Evolutionary conservation across 352 stramenopile genomes (phyloP), one percentile per base, ranked within the genome.

Genomic region (Phytophthora rubi): DNA sequence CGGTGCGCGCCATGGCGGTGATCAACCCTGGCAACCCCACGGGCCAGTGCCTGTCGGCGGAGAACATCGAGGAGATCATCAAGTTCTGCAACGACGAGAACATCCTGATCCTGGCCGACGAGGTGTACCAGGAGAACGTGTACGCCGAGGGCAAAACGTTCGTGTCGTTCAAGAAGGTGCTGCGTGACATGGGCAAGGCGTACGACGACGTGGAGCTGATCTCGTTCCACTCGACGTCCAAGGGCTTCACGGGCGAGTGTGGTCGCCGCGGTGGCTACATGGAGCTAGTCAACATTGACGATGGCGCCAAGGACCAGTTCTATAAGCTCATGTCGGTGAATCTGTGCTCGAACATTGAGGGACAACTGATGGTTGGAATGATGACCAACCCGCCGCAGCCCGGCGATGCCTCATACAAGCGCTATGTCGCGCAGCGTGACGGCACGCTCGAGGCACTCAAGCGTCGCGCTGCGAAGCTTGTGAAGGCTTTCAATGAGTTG

Each of bases 1-100:
- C 89, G 12, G 91, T 98, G 35, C 92, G 97, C 57, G 93, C 86
- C 3, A 83, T 99, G 23, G 97, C 98, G n/a, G 84, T 99, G 21
- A 99, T 99, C 84, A 99, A 99, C 85, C 98, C 98, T 28, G 98
- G 98, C 62, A 99, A 99, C 83, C 98, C 98, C 1, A 99, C 98
- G 15, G 98, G 69, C 77, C 97, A 94, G 86, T 99, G 67, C 62
- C 68, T 94, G 32, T 83, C 86, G 68, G 61, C 71, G 13, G 77
- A 97, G 53, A 96, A 98, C 72, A 96, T 99, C 53, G 77, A 96
- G 56, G 93, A 98, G 67, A 98, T 99, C 68, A 94, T 99, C 55
- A 75, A 89, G 54, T 99, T 99, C 65, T 99, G 97, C 80, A 85
- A 93, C 62, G 76, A 95, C 54, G 85, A 99, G 65, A 88, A 97